These are phyloP conservation scores for Aspergillus caelatus DNA, from an alignment of 2,329 filamentous ascomycete genomes.

Conservation along the genomic window DNA sequence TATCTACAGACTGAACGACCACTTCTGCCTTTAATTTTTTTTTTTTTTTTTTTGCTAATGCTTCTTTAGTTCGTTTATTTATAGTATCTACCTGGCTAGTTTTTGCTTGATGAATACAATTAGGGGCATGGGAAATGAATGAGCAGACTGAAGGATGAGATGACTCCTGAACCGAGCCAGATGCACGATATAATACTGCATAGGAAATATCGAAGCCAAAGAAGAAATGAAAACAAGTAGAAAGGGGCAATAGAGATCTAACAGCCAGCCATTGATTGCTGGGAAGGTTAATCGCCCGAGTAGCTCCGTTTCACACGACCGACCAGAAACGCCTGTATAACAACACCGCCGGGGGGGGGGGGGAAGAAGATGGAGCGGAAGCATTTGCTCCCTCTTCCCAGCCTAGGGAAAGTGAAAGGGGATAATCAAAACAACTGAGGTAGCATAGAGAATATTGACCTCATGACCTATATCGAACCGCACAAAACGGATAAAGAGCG, in stretches of 20 bases:
- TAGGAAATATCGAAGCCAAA: conserved; percentile 10
- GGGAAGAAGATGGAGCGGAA: background rate
- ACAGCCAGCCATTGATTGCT: conserved; percentile 15
- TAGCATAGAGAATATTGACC: conserved; percentile 7
- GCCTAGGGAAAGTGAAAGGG: conserved; percentile 7
- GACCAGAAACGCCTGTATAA: conserved; percentile 20
- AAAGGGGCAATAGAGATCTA: conserved; percentile 17
- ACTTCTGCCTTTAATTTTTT: no score
- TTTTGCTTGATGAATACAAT: conserved; percentile 12
- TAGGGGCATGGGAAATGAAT: conserved; percentile 14
- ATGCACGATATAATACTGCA: conserved; percentile 9
- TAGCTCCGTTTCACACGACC: conserved; percentile 17
- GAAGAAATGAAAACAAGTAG: conserved; percentile 11
- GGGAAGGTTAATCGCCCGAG: conserved; percentile 15
- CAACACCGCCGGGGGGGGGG: background rate
- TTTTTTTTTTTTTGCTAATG: background rate
- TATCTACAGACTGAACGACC: no score
- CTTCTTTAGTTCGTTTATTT: conserved; percentile 13
- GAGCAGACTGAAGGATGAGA: conserved; percentile 11
- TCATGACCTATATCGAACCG: conserved; percentile 13
- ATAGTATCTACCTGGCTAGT: conserved; percentile 23
- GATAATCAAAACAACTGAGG: conserved; percentile 14
- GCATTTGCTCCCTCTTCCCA: conserved; percentile 8
- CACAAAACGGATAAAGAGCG: conserved; percentile 3
- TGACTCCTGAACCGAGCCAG: conserved; percentile 3